Percentiles rank a stretch among this genome's conserved stretches.
These are phyloP conservation scores for Aureobasidium sp. DNA, from an alignment of 2,329 filamentous ascomycete species.

Conservation along the genomic window DNA sequence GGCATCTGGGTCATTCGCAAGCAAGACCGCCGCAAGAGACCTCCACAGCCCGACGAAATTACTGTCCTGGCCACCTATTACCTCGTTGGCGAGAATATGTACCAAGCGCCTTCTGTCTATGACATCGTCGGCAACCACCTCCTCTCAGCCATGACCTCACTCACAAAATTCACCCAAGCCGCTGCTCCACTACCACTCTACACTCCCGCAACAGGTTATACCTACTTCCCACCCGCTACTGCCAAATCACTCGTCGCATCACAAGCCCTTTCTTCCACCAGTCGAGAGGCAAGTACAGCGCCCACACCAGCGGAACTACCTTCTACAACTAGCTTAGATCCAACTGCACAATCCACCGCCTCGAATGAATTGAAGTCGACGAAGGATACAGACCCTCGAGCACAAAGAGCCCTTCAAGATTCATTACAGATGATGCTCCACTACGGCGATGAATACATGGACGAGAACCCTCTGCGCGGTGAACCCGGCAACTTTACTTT, in stretches of 20 bases:
- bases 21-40: conserved; percentile 40
- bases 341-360: not conserved
- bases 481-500: conserved; percentile 58
- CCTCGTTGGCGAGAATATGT: conserved; percentile 52
- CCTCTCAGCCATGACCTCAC: conserved; percentile 49
- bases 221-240: conserved; percentile 43
- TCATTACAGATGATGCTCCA: conserved; percentile 30
- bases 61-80: conserved; percentile 53
- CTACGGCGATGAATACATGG: conserved; percentile 56
- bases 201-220: conserved; percentile 53
- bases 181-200: conserved; percentile 50
- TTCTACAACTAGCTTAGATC: not conserved
- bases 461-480: conserved; percentile 55
- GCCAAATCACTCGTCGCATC: conserved; percentile 27
- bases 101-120: conserved; percentile 54
- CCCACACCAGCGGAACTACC: conserved; percentile 16
- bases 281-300: conserved; percentile 38
- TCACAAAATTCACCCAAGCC: conserved; percentile 49
- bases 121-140: conserved; percentile 47
- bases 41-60: conserved; percentile 41
- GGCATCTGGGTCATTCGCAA: conserved; percentile 56
- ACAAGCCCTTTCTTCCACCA: conserved; percentile 33
- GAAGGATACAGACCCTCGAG: conserved; percentile 11
- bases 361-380: not conserved
- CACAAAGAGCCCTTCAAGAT: conserved; percentile 42